These are phyloP conservation scores for Intubia oerlemansii DNA, from an alignment of 2,329 filamentous ascomycete species.

Conservation along the genomic window DNA sequence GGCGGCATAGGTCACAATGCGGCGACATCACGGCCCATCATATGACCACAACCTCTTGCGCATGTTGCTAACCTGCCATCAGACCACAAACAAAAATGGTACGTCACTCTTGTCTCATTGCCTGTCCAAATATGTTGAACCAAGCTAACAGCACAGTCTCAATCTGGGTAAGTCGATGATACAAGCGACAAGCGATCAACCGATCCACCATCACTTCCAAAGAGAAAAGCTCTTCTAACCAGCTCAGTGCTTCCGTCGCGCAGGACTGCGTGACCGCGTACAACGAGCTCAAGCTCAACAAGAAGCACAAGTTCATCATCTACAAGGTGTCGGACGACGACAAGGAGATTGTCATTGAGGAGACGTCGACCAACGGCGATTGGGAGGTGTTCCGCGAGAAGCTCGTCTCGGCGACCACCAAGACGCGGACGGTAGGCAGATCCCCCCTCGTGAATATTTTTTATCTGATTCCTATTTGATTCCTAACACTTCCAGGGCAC, in stretches of 20 bases:
- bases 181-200: no score
- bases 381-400: conserved; percentile 57
- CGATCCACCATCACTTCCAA: not conserved
- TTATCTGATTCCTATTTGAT: not conserved
- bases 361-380: conserved; percentile 42
- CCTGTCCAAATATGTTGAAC: not conserved
- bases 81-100: no score
- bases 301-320: conserved; percentile 71
- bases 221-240: no score
- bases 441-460: conserved; percentile 10
- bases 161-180: conserved; percentile 40
- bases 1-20: no score
- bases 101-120: no score
- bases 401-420: conserved; percentile 51
- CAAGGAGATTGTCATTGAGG: conserved; percentile 65
- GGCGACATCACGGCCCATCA: no score
- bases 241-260: conserved; percentile 45
- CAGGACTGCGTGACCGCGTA: conserved; percentile 50
- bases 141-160: conserved; percentile 26
- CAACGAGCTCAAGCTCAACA: conserved; percentile 68
- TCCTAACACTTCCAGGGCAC: conserved; percentile 22
- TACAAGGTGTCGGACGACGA: conserved; percentile 72
- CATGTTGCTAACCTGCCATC: no score
- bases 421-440: conserved; percentile 47
- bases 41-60: no score